These are phyloP conservation scores for Amaranthus tricolor DNA, from an alignment of 179 eudicot species.

Conservation along the genomic window DNA sequence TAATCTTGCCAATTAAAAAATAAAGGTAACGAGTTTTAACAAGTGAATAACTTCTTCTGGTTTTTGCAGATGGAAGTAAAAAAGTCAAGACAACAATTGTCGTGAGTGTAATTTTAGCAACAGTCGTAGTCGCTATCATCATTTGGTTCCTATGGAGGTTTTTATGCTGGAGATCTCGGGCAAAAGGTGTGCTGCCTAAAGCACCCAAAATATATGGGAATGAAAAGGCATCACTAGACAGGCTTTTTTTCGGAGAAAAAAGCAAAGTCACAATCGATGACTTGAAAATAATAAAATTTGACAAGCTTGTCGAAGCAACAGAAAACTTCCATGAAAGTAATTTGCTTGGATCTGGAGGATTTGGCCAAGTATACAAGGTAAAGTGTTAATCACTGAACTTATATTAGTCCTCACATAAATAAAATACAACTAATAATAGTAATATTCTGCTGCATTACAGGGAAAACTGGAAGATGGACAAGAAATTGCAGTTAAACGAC, in stretches of 20 bases:
- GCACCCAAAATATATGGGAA: neutral
- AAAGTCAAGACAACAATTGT: conserved; percentile 14
- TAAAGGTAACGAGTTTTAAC: too few relatives aligned
- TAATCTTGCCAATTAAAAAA: too few relatives aligned
- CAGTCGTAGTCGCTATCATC: conserved; percentile 9
- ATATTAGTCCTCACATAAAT: too few relatives aligned
- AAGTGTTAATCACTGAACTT: neutral
- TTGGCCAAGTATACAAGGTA: conserved; percentile 40
- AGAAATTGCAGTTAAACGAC: too few relatives aligned
- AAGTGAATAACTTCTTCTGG: neutral
- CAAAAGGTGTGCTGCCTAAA: conserved; percentile 9
- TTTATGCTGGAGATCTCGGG: conserved; percentile 22
- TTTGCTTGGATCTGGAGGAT: conserved; percentile 31
- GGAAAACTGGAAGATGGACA: too few relatives aligned
- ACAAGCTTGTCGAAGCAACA: conserved; percentile 17
- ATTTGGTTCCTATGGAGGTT: conserved; percentile 13
- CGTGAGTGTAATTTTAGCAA: conserved; percentile 16
- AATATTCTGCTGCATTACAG: too few relatives aligned
- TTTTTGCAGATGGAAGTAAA: conserved; percentile 14
- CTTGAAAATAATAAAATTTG: conserved; percentile 4
- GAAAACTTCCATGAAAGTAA: conserved; percentile 21
- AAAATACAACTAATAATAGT: too few relatives aligned
- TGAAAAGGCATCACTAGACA: neutral
- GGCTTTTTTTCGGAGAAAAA: neutral
- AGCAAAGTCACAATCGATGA: conserved; percentile 8